These are phyloP conservation scores for Schrenkiella parvula DNA, from an alignment of 345 rosid species.

Conservation along the genomic window DNA sequence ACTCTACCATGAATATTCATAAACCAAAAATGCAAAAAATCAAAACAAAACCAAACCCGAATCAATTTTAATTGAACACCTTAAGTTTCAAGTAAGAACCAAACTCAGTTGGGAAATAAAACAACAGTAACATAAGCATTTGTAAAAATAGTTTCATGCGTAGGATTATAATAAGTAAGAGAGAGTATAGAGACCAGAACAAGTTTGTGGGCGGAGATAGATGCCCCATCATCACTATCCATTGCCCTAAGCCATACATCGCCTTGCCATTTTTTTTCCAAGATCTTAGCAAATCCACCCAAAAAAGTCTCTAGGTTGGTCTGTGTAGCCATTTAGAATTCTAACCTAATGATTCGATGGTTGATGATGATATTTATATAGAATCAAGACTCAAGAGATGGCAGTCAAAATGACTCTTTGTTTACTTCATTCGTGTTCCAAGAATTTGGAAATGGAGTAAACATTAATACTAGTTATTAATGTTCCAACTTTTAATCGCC, in stretches of 20 bases:
- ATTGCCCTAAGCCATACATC: constrained; percentile 3
- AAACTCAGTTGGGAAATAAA: neutral
- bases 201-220: neutral
- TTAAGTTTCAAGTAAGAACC: neutral
- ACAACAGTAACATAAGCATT: neutral
- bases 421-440: neutral
- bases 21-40: neutral
- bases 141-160: neutral
- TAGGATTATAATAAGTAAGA: neutral
- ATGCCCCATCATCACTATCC: neutral
- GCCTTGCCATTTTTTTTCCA: neutral
- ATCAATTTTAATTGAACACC: neutral
- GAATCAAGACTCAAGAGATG: neutral
- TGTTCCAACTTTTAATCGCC: too few relatives aligned
- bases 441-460: neutral
- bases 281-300: neutral
- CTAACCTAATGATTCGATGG: neutral
- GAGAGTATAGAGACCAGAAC: neutral
- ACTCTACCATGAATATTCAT: neutral
- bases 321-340: neutral
- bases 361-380: neutral
- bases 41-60: neutral
- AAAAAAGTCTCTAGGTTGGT: neutral
- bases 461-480: too few relatives aligned
- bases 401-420: neutral